Evolutionary conservation across 768 basidiomycete genomes (phyloP), one percentile per base, ranked within the genome.

Genomic region (Russula brevipes): DNA sequence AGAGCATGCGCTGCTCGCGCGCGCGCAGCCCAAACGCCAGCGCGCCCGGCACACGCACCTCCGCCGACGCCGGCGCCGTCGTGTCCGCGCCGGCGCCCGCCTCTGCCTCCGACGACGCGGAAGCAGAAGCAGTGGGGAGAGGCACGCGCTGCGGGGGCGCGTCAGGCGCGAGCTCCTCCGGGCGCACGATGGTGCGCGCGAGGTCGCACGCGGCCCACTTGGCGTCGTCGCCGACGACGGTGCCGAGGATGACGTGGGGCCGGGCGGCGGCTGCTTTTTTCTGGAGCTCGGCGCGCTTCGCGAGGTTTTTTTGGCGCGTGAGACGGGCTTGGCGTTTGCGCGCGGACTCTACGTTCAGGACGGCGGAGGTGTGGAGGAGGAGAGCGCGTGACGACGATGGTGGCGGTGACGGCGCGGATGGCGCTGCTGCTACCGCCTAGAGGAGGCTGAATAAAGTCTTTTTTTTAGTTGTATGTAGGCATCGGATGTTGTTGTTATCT

Each of bases 211-310:
- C 76, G 45, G 72, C 69, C 91, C 93, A 95, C 70, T 84, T 85
- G 59, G 76, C 70, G 59, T 87, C 85, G 55, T 89, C 82, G 64
- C 81, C 81, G 6, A 82, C 77, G 46, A 84, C 79, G 16, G 84
- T 84, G 12, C 94, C 94, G 6, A 94, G 82, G 16, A 95, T 81
- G 61, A 89, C 84, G 68, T 89, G 86, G 16, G 88, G 81, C 51
- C 75, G 77, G 58, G 72, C 79, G 36, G 69, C 77, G 46, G 73
- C 74, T 24, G 74, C 78, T 54, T 69, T 70, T 60, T 73, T 72
- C 65, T 64, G 69, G 58, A 76, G 77, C 67, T 79, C 78, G 39
- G 76, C 78, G 63, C 80, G 79, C 65, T 80, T 77, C 63, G 74
- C 77, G 53, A 77, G 71, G 74, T 80, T 83, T 65, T 69, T 70